phyloP scores from a whole-genome alignment of 2,329 filamentous ascomycete species.

The Apiospora marii region DNA sequence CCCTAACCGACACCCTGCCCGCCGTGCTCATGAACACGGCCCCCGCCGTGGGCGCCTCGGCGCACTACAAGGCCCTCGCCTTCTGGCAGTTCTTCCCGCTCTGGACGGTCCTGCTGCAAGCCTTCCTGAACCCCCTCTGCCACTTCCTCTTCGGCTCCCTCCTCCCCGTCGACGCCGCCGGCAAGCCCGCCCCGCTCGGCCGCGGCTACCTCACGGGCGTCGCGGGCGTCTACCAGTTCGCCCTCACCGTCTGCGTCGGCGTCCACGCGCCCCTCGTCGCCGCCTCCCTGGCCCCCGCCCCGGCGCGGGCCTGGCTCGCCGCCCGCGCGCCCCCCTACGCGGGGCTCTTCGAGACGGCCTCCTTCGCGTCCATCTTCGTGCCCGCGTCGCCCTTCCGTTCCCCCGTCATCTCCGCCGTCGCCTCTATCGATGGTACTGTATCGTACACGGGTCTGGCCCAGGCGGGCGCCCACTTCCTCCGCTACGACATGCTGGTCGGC shows the following conservation, averaged over 20 bases:
- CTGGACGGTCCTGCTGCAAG: slow-evolving; percentile 33
- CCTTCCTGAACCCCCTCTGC: slow-evolving; percentile 35
- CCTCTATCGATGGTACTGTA: slow-evolving; percentile 29
- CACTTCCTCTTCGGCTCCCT: slow-evolving; percentile 37
- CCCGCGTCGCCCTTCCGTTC: slow-evolving; percentile 31
- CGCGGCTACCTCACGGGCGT: slow-evolving; percentile 37
- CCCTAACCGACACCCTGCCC: slow-evolving; percentile 37
- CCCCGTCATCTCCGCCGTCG: slow-evolving; percentile 33
- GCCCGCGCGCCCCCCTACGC: slow-evolving; percentile 32
- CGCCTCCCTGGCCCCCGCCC: slow-evolving; percentile 34
- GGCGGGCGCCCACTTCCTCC: slow-evolving; percentile 36
- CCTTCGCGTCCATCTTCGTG: slow-evolving; percentile 38
- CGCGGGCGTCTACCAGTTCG: slow-evolving; percentile 41
- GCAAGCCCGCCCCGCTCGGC: slow-evolving; percentile 36
- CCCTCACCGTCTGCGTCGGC: slow-evolving; percentile 34
- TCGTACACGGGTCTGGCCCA: not conserved
- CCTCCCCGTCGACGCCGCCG: slow-evolving; percentile 33
- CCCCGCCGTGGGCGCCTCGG: slow-evolving; percentile 32
- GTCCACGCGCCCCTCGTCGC: slow-evolving; percentile 38
- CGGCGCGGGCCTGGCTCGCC: slow-evolving; percentile 33
- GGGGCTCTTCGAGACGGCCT: slow-evolving; percentile 34
- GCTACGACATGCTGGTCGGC: slow-evolving; percentile 42
- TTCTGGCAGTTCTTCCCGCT: slow-evolving; percentile 37
- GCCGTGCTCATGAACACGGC: slow-evolving; percentile 40
- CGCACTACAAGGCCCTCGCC: slow-evolving; percentile 41